Conservation (phyloP, 1,284 basidiomycete genomes). For the Leccinum fuscescens region DNA sequence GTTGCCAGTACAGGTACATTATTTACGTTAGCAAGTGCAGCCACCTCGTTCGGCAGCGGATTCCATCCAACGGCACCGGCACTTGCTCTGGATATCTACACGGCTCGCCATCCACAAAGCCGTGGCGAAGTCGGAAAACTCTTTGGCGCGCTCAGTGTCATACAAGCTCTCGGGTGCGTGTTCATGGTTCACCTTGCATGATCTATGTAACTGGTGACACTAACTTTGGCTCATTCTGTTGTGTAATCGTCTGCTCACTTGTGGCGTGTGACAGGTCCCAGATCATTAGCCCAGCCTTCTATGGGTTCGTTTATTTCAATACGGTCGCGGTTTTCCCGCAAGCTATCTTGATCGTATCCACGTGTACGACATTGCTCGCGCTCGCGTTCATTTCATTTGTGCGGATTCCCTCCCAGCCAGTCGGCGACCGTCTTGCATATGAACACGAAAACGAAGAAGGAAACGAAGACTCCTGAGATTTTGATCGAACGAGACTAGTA, state of each 20-base stretch:
- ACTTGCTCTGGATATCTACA: too few species aligned
- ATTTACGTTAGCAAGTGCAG: too few species aligned
- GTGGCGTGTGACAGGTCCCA: conserved; percentile 33
- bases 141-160: too few species aligned
- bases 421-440: not conserved
- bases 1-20: too few species aligned
- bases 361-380: conserved; percentile 28
- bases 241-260: conserved; percentile 2
- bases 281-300: conserved; percentile 50
- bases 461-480: conserved; percentile 1
- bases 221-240: not conserved
- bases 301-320: conserved; percentile 45
- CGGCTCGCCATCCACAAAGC: too few species aligned
- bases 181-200: too few species aligned
- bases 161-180: too few species aligned
- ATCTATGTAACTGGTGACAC: not conserved
- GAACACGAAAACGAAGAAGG: conserved; percentile 5
- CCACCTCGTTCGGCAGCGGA: too few species aligned
- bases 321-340: conserved; percentile 48
- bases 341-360: conserved; percentile 42
- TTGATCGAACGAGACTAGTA: not conserved
- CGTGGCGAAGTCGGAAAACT: too few species aligned
- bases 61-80: too few species aligned
- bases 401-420: conserved; percentile 24
- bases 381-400: conserved; percentile 38